These are phyloP conservation scores for Phaeosphaeria sp. DNA, from an alignment of 2,329 filamentous ascomycete genomes.

Conservation along the genomic window DNA sequence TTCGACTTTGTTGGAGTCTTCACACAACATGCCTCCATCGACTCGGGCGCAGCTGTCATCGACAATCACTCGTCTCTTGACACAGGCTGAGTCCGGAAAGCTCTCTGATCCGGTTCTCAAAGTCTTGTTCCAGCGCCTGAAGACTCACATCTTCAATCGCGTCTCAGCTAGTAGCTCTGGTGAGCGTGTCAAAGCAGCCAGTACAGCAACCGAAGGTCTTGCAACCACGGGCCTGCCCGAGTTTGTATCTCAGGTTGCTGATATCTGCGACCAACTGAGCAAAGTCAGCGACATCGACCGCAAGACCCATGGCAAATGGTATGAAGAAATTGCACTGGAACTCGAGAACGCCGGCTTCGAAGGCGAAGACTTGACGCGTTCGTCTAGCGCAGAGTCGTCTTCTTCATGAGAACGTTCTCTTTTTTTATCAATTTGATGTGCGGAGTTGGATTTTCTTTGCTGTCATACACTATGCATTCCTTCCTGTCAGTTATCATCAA, in stretches of 20 bases:
- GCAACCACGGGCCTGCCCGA: slow-evolving; percentile 74
- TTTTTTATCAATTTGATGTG: background rate
- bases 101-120: slow-evolving; percentile 70
- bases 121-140: slow-evolving; percentile 71
- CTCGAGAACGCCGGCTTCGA: slow-evolving; percentile 50
- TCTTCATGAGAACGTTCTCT: background rate
- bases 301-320: slow-evolving; percentile 72
- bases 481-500: background rate
- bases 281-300: slow-evolving; percentile 72
- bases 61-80: slow-evolving; percentile 58
- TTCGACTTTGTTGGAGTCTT: slow-evolving; percentile 57
- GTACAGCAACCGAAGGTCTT: slow-evolving; percentile 72
- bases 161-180: slow-evolving; percentile 70
- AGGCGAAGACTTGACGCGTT: slow-evolving; percentile 36
- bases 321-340: slow-evolving; percentile 69
- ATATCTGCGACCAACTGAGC: slow-evolving; percentile 72
- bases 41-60: slow-evolving; percentile 53
- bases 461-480: background rate
- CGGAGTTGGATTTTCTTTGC: background rate
- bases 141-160: slow-evolving; percentile 70
- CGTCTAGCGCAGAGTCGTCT: slow-evolving; percentile 31
- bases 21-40: slow-evolving; percentile 57
- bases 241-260: slow-evolving; percentile 72
- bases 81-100: slow-evolving; percentile 57
- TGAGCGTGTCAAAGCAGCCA: slow-evolving; percentile 74